Evolutionary conservation across 305 asterid genomes (phyloP).

Genomic region (Solanum hybrid): DNA sequence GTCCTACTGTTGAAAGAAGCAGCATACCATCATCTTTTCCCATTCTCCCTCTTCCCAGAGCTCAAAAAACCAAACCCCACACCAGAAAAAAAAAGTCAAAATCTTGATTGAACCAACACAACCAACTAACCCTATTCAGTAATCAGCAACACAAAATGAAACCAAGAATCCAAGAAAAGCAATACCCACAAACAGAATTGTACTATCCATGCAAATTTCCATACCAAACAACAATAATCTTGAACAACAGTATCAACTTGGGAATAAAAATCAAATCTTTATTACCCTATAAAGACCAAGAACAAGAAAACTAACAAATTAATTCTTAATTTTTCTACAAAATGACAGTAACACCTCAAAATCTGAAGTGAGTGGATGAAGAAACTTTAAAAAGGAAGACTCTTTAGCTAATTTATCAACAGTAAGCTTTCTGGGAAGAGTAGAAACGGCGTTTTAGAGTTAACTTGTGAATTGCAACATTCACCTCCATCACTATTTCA

Average conservation of each 20-base stretch:
- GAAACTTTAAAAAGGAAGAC: neutral
- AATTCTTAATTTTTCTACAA: conserved; percentile 30
- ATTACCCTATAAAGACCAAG: neutral
- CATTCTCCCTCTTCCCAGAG: conserved; percentile 46
- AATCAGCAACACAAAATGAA: conserved; percentile 17
- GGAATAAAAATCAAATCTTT: neutral
- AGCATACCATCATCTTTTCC: conserved; percentile 69
- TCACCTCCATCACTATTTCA: conserved; percentile 36
- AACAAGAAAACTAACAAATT: neutral
- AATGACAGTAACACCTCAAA: conserved; percentile 32
- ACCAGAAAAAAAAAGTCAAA: conserved; percentile 4
- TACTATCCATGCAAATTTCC: conserved; percentile 21
- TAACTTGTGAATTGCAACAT: conserved; percentile 21
- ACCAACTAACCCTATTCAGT: conserved; percentile 9
- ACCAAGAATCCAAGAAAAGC: conserved; percentile 2
- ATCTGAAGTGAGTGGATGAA: neutral
- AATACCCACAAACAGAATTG: neutral
- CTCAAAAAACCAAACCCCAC: conserved; percentile 22
- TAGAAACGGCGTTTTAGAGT: conserved; percentile 48
- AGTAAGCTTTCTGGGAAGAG: conserved; percentile 57
- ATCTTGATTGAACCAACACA: conserved; percentile 16
- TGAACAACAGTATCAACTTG: neutral
- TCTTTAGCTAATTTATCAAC: conserved; percentile 20
- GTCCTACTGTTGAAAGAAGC: conserved; percentile 77
- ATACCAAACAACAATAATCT: conserved; percentile 9